Percentiles rank a stretch among this genome's conserved stretches.
Conservation (phyloP, 2,329 filamentous ascomycete species). For the Cercospora nicotianae region DNA sequence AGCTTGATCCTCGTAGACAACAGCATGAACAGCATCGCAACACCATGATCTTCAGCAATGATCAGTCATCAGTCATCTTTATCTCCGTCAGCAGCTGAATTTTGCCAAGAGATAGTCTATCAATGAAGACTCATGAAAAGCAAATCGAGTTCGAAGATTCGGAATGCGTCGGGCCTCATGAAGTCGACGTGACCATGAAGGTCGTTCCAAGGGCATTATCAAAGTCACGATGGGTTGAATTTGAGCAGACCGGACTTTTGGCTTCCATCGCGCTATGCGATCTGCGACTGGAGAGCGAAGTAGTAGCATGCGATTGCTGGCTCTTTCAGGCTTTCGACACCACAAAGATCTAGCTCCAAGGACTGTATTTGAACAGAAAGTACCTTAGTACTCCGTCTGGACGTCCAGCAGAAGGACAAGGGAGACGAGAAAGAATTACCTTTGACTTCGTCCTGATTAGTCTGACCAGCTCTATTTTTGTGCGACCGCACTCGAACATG, state of each 20-base stretch:
- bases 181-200: neutral
- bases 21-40: neutral
- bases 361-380: neutral
- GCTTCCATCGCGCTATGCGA: neutral
- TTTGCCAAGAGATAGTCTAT: neutral
- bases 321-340: neutral
- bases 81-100: neutral
- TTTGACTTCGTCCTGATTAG: neutral
- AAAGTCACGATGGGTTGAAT: neutral
- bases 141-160: neutral
- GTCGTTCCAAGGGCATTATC: neutral
- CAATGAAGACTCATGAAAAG: neutral
- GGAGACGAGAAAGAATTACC: neutral
- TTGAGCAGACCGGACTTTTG: neutral
- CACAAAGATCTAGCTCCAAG: neutral
- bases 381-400: neutral
- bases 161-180: neutral
- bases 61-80: neutral
- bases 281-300: neutral
- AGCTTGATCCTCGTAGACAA: neutral
- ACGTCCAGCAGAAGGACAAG: neutral
- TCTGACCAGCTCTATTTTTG: neutral
- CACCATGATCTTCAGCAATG: neutral
- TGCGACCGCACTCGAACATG: neutral
- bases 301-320: neutral